Base-by-base conservation (phyloP, 306 rosid genomes). In the Fragaria iinumae region DNA sequence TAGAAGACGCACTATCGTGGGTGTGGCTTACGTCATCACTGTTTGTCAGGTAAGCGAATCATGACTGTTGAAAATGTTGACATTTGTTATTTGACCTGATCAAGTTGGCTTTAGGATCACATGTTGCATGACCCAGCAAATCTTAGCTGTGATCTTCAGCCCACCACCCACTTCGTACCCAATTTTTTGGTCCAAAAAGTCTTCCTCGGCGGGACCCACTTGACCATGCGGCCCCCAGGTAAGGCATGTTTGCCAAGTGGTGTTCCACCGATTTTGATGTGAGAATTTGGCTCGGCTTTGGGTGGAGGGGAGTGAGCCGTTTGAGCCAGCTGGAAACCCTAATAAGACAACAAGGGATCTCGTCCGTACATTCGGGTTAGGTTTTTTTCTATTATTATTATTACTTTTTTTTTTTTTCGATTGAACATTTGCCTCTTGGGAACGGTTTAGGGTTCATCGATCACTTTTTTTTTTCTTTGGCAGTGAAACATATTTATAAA, bases 181-280 rank as follows among this genome's bases (percentile, higher is more conserved):
- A 0, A 4, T 38, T 36, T 74, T 74, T 71, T 75, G 11, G 13
- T 5, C 29, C 4, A 8, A 7, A n/a, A 53, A 29, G 69, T 76
- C 78, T 8, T 8, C 27, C 16, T 0, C 8, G 0, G 12, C 29
- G 71, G 81, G 78, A 72, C 81, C 81, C 80, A 38, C 17, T 10
- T 18, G 7, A 3, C 27, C 32, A 11, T 41, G 41, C 36, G 32
- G 38, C 11, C 63, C 63, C 4, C 11, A 56, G 32, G 69, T 34
- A 43, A n/a, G 27, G 80, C 70, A 55, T 72, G 81, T 32, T 36
- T 50, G 81, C 62, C 84, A 81, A 36, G 84, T 65, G 81, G 71
- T 55, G 53, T 29, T 27, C 56, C n/a, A 55, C 43, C 34, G 41
- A 11, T 0, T 17, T 5, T 23, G 3, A 36, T 6, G 44, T 34